Base-by-base conservation (phyloP, 208 protist genomes). In the Leishmania arabica region DNA sequence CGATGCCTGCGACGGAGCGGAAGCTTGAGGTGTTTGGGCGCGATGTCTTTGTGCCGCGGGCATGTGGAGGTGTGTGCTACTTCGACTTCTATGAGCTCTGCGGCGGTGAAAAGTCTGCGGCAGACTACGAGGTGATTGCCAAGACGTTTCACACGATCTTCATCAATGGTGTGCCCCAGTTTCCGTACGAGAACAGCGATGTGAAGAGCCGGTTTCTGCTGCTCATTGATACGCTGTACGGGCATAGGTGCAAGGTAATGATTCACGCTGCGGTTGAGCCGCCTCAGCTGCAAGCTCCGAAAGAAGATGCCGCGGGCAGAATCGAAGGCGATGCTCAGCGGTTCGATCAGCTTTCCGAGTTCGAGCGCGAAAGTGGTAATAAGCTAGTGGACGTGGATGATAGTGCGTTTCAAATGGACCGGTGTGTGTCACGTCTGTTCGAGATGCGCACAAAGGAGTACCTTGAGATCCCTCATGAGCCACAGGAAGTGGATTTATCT, bases 371-470 rank as follows among this genome's bases (percentile, higher is more conserved):
- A 80, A 90, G 78, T 5, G 93, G 92, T 21, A 93, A 91, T 53
- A 83, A 84, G 40, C 79, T 98, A 34, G 90, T 96, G 73, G 90
- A 95, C 65, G 54, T 66, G 9, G 84, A 79, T n/a, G 95, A 97
- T 62, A 88, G 86, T 31, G 85, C 89, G 0, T 97, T 98, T 75
- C 92, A 96, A 75, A 97, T 98, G 92, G 85, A 97, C 58, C 91
- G 95, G 3, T 95, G 92, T 62, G 78, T 97, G 27, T 98, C 95
- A 4, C 87, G 96, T 31, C 75, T 98, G 73, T 89, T 89, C 82
- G 96, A 98, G 81, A 98, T 98, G 96, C 84, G 93, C 19, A 90
- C 96, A 5, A 89, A 88, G 66, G 90, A 97, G 86, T 98, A 98
- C 80, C 83, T 97, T 2, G 79, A 91, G 68, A 70, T 80, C 47